Evolutionary conservation across 2,329 filamentous ascomycete genomes (phyloP), one percentile per base, ranked within the genome.

Genomic region (Neonectria sp.): DNA sequence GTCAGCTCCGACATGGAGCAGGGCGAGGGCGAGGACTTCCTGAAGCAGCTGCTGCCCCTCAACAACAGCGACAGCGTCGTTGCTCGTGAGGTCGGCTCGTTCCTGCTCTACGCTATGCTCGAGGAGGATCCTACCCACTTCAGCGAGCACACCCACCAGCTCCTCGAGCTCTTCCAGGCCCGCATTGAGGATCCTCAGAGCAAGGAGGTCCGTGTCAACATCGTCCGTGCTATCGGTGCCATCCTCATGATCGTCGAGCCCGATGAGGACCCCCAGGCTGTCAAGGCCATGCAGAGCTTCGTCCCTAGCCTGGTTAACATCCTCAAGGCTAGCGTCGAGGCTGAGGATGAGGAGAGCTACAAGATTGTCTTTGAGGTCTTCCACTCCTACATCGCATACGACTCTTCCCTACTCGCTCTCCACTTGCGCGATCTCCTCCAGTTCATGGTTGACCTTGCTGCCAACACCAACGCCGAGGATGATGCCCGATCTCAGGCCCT

Each of bases 351-450:
- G 75, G 95, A 97, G 79, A 92, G 93, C 79, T 91, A 93, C 74
- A 94, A 95, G 86, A 91, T 95, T 79, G 90, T 94, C 29, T 99
- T 98, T 75, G 96, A 98, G 80, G 95, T 97, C 73, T 97, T 98
- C 89, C 96, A 98, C 85, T 96, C 94, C 57, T 91, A 98, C 76
- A 89, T 99, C 60, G 93, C 93, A 71, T 97, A 94, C 80, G 95
- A 98, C 79, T 92, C 94, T 33, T 89, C 93, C 53, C 89, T 98
- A 57, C 86, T 98, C 59, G 93, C 92, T 72, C 87, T 89, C 62
- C 95, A 98, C 84, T 94, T 99, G 78, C 94, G 92, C 79, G 94
- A 98, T 76, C 88, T 99, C 9, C 88, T 98, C 68, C 90, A 93
- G 74, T 97, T 98, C 86, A 98, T 98, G 94, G 92, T 97, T 76